phyloP scores from a whole-genome alignment of 1,284 basidiomycete species.

The Ustanciosporium gigantosporum region DNA sequence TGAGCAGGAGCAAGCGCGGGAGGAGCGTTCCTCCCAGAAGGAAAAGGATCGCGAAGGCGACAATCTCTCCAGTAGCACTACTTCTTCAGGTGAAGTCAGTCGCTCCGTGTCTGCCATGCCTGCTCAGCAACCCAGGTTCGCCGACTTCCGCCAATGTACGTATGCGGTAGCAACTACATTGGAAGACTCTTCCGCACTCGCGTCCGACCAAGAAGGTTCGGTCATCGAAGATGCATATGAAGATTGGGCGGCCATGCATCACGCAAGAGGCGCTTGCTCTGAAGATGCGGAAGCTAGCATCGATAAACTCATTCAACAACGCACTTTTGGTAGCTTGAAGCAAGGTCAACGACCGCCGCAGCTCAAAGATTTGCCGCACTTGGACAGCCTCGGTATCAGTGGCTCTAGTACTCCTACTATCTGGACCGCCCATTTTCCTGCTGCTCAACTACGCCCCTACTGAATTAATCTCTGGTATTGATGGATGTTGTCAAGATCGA shows the following conservation, averaged over 20 bases:
- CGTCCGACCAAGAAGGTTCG: neutral
- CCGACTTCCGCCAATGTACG: too few relatives aligned
- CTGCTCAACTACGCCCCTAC: constrained; percentile 39
- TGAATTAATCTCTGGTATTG: constrained; percentile 2
- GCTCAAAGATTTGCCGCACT: constrained; percentile 1
- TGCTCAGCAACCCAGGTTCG: constrained; percentile 22
- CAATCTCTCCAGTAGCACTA: constrained; percentile 2
- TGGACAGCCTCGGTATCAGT: constrained; percentile 13
- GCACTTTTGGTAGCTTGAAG: neutral
- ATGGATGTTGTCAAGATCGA: too few relatives aligned
- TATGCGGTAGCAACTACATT: neutral
- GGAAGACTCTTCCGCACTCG: neutral
- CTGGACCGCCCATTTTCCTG: constrained; percentile 32
- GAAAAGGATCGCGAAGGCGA: neutral
- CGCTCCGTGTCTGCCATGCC: constrained; percentile 26
- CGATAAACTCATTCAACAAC: constrained; percentile 10
- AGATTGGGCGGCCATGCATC: constrained; percentile 38
- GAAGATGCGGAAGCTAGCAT: constrained; percentile 32
- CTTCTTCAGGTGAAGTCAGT: constrained; percentile 29
- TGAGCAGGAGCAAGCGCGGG: too few relatives aligned
- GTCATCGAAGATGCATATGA: constrained; percentile 25
- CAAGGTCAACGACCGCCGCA: neutral
- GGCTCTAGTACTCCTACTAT: constrained; percentile 25
- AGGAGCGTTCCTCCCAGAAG: too few relatives aligned
- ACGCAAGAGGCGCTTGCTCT: constrained; percentile 17